These are phyloP conservation scores for Neurospora hispaniola DNA, from an alignment of 495 filamentous ascomycete species.

Conservation along the genomic window DNA sequence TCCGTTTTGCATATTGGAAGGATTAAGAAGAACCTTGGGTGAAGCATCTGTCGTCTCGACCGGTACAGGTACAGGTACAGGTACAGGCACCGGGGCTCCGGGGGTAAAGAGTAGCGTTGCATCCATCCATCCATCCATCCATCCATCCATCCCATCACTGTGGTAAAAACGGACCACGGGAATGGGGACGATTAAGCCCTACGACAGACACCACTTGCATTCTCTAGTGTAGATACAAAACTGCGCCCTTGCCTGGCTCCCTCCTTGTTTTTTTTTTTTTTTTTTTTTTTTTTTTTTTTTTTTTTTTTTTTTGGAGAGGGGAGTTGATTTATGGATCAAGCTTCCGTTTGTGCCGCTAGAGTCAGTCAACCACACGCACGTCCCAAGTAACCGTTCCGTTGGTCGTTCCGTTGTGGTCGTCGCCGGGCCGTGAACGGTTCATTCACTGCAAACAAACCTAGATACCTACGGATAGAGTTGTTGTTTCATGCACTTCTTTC, in stretches of 20 bases:
- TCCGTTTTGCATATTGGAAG: neutral
- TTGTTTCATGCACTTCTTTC: too few species aligned
- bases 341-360: neutral
- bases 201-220: neutral
- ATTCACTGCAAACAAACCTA: too few species aligned
- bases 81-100: neutral
- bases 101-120: neutral
- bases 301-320: too few species aligned
- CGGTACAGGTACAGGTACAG: neutral
- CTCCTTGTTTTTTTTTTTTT: too few species aligned
- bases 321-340: neutral
- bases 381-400: neutral
- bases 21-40: neutral
- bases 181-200: neutral
- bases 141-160: too few species aligned
- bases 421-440: neutral
- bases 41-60: neutral
- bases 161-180: neutral
- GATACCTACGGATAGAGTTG: too few species aligned
- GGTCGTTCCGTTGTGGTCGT: neutral
- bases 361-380: too few species aligned
- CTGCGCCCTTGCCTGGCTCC: neutral
- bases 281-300: too few species aligned
- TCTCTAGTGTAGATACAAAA: neutral
- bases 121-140: too few species aligned